phyloP scores from a whole-genome alignment of 305 asterid genomes.

The Salvia sclarea region DNA sequence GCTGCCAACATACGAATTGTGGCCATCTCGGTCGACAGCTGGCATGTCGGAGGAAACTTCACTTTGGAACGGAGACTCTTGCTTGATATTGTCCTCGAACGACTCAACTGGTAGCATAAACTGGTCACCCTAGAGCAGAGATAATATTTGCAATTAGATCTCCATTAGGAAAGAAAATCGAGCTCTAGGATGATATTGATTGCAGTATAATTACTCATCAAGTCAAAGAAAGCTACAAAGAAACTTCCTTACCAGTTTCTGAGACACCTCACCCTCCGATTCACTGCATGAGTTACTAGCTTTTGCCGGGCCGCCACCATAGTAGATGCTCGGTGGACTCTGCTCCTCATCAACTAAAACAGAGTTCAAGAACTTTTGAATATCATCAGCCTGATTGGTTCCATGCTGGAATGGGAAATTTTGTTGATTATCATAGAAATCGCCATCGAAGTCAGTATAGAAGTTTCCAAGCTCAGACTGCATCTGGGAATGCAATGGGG shows the following conservation, averaged over 20 bases:
- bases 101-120: slow-evolving; percentile 25
- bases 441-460: slow-evolving; percentile 35
- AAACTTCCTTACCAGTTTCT: slow-evolving; percentile 46
- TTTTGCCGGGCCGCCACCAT: slow-evolving; percentile 30
- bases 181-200: not conserved
- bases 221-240: not conserved
- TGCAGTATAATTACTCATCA: not conserved
- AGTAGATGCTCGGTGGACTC: slow-evolving; percentile 31
- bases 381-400: slow-evolving; percentile 50
- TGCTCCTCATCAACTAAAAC: slow-evolving; percentile 53
- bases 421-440: slow-evolving; percentile 34
- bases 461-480: slow-evolving; percentile 64
- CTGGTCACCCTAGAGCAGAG: slow-evolving; percentile 37
- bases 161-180: slow-evolving; percentile 1
- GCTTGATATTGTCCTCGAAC: slow-evolving; percentile 39
- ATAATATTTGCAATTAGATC: slow-evolving; percentile 23
- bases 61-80: slow-evolving; percentile 45
- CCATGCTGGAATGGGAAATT: slow-evolving; percentile 48
- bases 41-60: slow-evolving; percentile 40
- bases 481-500: slow-evolving; percentile 75
- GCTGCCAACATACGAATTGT: slow-evolving; percentile 20
- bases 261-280: slow-evolving; percentile 62
- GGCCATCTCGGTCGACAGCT: slow-evolving; percentile 23
- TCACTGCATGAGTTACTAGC: slow-evolving; percentile 55
- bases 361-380: slow-evolving; percentile 55